A percentile compares a stretch with the other conserved stretches of the same genome.
Conservation (phyloP, 2,329 filamentous ascomycete genomes). For the Beauveria australis region DNA sequence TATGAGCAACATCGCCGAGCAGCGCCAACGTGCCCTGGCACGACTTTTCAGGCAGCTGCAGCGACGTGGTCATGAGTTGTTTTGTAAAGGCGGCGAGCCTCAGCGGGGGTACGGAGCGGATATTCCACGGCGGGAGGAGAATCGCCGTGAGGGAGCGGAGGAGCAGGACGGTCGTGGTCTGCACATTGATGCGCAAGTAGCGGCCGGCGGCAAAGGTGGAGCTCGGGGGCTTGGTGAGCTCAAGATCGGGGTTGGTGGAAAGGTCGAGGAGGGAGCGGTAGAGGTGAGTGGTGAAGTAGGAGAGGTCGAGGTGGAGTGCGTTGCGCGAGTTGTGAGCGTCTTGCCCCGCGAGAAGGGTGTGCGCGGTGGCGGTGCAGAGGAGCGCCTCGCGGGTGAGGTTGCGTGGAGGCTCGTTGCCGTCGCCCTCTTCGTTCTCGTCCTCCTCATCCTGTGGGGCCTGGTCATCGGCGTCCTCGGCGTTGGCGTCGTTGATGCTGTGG, state of each 20-base stretch:
- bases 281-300: conserved; percentile 90
- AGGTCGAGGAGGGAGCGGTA: conserved; percentile 78
- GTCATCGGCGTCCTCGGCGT: conserved; percentile 37
- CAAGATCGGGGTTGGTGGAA: conserved; percentile 75
- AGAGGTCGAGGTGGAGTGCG: conserved; percentile 79
- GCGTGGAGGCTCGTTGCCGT: conserved; percentile 40
- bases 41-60: conserved; percentile 89
- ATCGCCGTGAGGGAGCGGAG: conserved; percentile 77
- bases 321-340: conserved; percentile 79
- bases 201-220: conserved; percentile 29
- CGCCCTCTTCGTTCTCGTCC: conserved; percentile 34
- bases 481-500: conserved; percentile 54
- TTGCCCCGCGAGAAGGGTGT: conserved; percentile 90
- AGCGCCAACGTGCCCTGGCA: conserved; percentile 71
- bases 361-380: conserved; percentile 92
- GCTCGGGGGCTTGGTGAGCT: conserved; percentile 52
- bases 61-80: conserved; percentile 70
- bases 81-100: conserved; percentile 90
- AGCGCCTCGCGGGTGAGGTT: conserved; percentile 81
- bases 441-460: conserved; percentile 34
- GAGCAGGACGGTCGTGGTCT: conserved; percentile 88
- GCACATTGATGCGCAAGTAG: conserved; percentile 71
- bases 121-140: conserved; percentile 66
- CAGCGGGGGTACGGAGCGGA: conserved; percentile 68
- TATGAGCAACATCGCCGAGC: conserved; percentile 68